These are phyloP conservation scores for Neofusicoccum parvum DNA, from an alignment of 2,329 filamentous ascomycete genomes.

Conservation along the genomic window DNA sequence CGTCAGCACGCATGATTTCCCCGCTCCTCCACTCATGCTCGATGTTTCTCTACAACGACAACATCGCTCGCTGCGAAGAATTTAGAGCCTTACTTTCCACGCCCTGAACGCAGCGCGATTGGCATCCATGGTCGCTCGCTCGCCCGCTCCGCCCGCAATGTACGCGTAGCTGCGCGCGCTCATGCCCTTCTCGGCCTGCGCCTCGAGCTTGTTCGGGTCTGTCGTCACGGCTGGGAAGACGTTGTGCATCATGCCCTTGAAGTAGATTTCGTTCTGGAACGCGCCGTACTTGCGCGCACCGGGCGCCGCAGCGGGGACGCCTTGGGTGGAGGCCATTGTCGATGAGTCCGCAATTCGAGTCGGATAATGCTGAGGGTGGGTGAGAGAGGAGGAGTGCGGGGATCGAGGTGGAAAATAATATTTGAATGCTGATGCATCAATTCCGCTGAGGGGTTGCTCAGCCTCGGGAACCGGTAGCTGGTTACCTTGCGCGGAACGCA, in stretches of 20 bases:
- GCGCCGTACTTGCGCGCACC: conserved; percentile 40
- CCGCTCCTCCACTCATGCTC: no score
- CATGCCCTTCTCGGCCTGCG: conserved; percentile 56
- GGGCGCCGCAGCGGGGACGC: conserved; percentile 6
- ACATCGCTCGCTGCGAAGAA: no score
- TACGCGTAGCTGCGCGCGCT: conserved; percentile 58
- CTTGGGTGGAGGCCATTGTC: neutral
- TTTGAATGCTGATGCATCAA: neutral
- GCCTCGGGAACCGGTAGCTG: conserved; percentile 4
- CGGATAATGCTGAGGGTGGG: neutral
- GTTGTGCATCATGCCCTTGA: conserved; percentile 53
- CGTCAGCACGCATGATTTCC: no score
- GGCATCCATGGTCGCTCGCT: conserved; percentile 62
- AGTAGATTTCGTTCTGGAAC: conserved; percentile 51
- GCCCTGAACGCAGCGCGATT: conserved; percentile 61
- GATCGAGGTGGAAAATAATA: no score
- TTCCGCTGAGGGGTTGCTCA: conserved; percentile 4
- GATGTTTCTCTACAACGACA: no score
- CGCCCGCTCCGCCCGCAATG: conserved; percentile 64
- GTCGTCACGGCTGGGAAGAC: conserved; percentile 58
- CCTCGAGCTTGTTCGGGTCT: conserved; percentile 59
- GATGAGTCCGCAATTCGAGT: neutral
- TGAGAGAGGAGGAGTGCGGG: neutral
- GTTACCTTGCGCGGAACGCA: neutral
- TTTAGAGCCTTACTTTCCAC: conserved; percentile 41